These are phyloP conservation scores for Trichoderma brevicompactum DNA, from an alignment of 2,329 filamentous ascomycete genomes.

Conservation along the genomic window DNA sequence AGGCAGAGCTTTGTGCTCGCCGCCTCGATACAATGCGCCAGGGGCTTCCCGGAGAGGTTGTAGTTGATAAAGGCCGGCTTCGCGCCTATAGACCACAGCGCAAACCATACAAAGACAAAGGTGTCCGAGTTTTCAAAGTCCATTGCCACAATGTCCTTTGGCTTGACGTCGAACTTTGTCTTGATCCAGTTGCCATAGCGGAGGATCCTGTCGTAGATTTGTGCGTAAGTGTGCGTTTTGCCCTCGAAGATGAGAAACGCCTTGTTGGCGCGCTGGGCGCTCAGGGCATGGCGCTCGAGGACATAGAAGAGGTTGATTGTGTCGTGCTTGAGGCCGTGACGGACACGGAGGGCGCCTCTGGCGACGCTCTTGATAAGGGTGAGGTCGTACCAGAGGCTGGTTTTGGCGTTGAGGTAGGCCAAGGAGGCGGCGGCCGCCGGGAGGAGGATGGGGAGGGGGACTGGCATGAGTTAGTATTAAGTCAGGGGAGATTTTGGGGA, in stretches of 20 bases:
- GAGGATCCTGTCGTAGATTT: constrained; percentile 71
- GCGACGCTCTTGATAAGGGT: constrained; percentile 60
- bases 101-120: constrained; percentile 76
- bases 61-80: constrained; percentile 88
- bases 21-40: constrained; percentile 74
- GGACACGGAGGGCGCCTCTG: constrained; percentile 49
- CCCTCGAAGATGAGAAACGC: constrained; percentile 71
- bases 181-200: constrained; percentile 78
- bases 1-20: constrained; percentile 70
- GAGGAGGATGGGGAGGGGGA: constrained; percentile 58
- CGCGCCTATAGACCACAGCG: constrained; percentile 81
- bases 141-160: constrained; percentile 77
- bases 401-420: constrained; percentile 79
- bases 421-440: constrained; percentile 68
- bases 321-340: constrained; percentile 58
- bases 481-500: neutral
- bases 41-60: constrained; percentile 71
- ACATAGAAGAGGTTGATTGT: constrained; percentile 74
- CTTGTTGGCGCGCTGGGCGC: constrained; percentile 54
- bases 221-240: constrained; percentile 71
- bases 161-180: constrained; percentile 63
- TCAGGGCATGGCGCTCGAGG: constrained; percentile 68
- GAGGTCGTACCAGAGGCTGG: constrained; percentile 68
- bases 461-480: constrained; percentile 39
- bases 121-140: constrained; percentile 81